phyloP scores from a whole-genome alignment of 257 asterid species.

The Lavandula angustifolia region DNA sequence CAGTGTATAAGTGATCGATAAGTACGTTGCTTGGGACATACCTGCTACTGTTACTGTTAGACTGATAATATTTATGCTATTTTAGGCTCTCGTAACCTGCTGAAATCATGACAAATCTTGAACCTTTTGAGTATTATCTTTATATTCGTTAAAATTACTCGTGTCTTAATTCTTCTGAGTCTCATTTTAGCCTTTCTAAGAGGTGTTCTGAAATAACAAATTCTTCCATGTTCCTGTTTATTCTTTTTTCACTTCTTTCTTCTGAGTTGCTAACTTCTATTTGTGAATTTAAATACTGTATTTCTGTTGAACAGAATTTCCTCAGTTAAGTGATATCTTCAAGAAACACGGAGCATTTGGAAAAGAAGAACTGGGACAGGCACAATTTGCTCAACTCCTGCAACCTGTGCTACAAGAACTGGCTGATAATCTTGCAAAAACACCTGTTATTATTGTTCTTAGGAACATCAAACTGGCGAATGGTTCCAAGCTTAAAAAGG shows the following conservation, averaged over 20 bases:
- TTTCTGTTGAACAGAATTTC: slow-evolving; percentile 47
- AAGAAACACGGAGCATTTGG: slow-evolving; percentile 53
- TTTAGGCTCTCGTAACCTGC: slow-evolving; percentile 9
- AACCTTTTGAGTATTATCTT: background rate
- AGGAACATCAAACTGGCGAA: slow-evolving; percentile 47
- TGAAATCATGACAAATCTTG: background rate
- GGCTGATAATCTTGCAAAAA: slow-evolving; percentile 52
- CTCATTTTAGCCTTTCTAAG: background rate
- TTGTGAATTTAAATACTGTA: slow-evolving; percentile 15
- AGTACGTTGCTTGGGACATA: background rate
- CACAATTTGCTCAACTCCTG: slow-evolving; percentile 58
- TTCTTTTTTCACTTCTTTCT: background rate
- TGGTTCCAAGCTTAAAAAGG: slow-evolving; percentile 63
- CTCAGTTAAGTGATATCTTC: slow-evolving; percentile 48
- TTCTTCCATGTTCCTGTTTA: background rate
- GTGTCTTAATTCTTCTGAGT: background rate
- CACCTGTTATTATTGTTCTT: slow-evolving; percentile 39
- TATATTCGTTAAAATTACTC: background rate
- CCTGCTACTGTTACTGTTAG: slow-evolving; percentile 3
- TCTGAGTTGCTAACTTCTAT: background rate
- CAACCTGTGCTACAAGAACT: slow-evolving; percentile 63
- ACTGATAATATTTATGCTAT: background rate
- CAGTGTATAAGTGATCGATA: slow-evolving; percentile 7
- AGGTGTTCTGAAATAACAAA: background rate
- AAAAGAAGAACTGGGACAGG: slow-evolving; percentile 59